phyloP scores from a whole-genome alignment of 2,329 filamentous ascomycete species.

The Grosmannia huntii region DNA sequence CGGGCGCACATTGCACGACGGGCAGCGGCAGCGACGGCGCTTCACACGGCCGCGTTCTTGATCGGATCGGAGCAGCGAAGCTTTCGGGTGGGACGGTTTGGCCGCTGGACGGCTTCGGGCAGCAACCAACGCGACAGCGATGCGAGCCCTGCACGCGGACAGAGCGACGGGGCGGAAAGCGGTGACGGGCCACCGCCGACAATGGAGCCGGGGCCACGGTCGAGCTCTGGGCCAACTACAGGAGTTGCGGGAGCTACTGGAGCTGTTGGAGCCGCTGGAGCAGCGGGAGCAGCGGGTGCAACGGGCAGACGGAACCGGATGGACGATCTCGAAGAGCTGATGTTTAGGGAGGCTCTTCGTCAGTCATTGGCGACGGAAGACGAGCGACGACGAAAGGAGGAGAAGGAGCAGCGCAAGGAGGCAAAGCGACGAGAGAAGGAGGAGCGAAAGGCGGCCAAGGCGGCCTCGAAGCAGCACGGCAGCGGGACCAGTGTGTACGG shows the following conservation, averaged over 20 bases:
- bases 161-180: constrained; percentile 14
- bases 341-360: constrained; percentile 95
- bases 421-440: constrained; percentile 78
- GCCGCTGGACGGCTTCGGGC: constrained; percentile 35
- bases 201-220: constrained; percentile 22
- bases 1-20: constrained; percentile 73
- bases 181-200: constrained; percentile 14
- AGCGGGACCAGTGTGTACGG: constrained; percentile 31
- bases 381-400: constrained; percentile 74
- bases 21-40: constrained; percentile 81
- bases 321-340: constrained; percentile 90
- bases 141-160: constrained; percentile 15
- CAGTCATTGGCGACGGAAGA: constrained; percentile 86
- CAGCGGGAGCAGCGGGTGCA: constrained; percentile 29
- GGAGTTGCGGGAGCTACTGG: constrained; percentile 30
- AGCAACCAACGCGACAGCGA: constrained; percentile 18
- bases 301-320: constrained; percentile 38
- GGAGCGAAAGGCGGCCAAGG: constrained; percentile 64
- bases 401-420: constrained; percentile 69
- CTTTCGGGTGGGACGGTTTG: constrained; percentile 42
- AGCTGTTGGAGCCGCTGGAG: constrained; percentile 25
- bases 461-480: constrained; percentile 30
- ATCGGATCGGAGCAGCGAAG: constrained; percentile 48
- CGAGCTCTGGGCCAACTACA: constrained; percentile 20
- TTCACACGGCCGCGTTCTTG: constrained; percentile 90